phyloP scores from a whole-genome alignment of 176 grass and related monocot genomes.

The Paspalum vaginatum region DNA sequence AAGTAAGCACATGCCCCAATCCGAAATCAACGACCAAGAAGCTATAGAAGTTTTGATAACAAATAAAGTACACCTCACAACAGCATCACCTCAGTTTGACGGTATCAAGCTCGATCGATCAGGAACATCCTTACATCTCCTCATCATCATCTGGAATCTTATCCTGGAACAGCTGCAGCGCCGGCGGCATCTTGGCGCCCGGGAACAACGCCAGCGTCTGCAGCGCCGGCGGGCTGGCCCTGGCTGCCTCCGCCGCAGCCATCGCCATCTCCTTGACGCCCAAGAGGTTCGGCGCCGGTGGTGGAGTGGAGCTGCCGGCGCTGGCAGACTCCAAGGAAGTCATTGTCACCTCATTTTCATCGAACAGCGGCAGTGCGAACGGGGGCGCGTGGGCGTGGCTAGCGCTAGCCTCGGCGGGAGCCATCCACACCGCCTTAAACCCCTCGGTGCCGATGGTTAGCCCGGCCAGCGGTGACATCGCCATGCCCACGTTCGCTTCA shows the following conservation, averaged over 20 bases:
- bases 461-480: not conserved
- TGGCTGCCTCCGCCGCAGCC: constrained; percentile 24
- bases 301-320: no score
- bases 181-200: not conserved
- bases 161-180: constrained; percentile 13
- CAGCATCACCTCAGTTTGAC: not conserved
- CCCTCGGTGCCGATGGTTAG: not conserved
- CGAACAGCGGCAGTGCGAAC: not conserved
- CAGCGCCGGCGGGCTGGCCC: not conserved
- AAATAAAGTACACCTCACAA: constrained; percentile 19
- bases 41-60: not conserved
- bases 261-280: not conserved
- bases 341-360: not conserved
- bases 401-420: no score
- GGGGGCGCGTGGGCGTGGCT: no score
- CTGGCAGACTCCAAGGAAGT: not conserved
- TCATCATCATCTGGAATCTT: not conserved
- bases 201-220: constrained; percentile 31
- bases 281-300: not conserved
- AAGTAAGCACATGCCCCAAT: not conserved
- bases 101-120: not conserved
- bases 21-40: not conserved
- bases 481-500: not conserved
- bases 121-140: not conserved
- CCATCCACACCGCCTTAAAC: not conserved